Evolutionary conservation across 2,329 filamentous ascomycete genomes (phyloP).

Genomic region (Pseudocercospora fijiensis): DNA sequence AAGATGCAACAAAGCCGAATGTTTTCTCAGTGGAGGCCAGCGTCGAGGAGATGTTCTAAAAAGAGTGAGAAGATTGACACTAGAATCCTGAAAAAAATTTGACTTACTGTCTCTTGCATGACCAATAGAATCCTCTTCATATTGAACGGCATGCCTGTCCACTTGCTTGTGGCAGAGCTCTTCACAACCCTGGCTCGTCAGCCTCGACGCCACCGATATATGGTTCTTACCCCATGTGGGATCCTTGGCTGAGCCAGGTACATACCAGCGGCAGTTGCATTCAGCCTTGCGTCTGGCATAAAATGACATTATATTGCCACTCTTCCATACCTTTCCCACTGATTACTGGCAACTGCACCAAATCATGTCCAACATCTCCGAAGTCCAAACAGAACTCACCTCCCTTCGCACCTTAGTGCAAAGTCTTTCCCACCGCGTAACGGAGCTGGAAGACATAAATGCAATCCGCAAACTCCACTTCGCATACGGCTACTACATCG

Average conservation of each 20-base stretch:
- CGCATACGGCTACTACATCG: slow-evolving; percentile 1
- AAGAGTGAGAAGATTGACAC: background rate
- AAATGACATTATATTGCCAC: background rate
- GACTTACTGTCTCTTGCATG: background rate
- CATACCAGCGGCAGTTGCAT: background rate
- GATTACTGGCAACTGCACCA: background rate
- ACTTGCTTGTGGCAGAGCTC: background rate
- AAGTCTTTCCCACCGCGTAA: background rate
- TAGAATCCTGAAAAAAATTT: background rate
- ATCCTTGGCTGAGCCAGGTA: background rate
- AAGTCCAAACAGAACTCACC: background rate
- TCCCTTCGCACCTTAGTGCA: background rate
- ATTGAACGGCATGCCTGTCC: no score
- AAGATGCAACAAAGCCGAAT: background rate
- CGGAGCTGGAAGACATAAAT: background rate
- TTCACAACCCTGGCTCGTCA: background rate
- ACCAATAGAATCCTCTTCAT: background rate
- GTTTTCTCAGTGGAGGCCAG: background rate
- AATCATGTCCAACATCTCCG: background rate
- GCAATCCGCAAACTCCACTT: background rate
- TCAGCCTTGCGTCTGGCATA: background rate
- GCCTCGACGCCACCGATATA: background rate
- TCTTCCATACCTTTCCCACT: background rate
- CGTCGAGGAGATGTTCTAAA: background rate
- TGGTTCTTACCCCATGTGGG: background rate